Percentiles rank a stretch among this genome's conserved stretches.
phyloP scores from a whole-genome alignment of 2,329 filamentous ascomycete species.

The Claviceps lovelessii region DNA sequence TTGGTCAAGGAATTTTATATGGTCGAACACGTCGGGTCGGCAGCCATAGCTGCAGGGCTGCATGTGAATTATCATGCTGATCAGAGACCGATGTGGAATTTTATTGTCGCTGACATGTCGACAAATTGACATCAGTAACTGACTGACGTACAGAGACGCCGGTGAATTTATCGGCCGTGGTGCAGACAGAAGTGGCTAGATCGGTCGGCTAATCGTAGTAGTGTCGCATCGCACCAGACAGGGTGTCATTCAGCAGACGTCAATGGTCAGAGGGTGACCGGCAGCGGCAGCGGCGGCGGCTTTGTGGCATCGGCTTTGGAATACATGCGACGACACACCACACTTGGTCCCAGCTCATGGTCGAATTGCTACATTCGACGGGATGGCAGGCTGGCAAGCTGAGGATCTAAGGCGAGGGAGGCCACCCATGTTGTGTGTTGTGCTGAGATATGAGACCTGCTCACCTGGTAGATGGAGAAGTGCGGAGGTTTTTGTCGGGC shows the following conservation, averaged over 20 bases:
- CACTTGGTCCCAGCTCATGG: background rate
- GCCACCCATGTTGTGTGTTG: background rate
- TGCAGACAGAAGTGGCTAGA: background rate
- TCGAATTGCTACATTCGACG: background rate
- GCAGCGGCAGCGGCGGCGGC: background rate
- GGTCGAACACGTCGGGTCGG: background rate
- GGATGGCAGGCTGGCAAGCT: background rate
- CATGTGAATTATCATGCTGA: background rate
- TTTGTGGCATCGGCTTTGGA: background rate
- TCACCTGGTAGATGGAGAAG: background rate
- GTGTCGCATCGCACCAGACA: background rate
- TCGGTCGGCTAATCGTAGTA: background rate
- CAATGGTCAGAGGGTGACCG: background rate
- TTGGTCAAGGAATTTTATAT: background rate
- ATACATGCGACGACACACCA: background rate
- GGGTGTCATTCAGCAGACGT: background rate
- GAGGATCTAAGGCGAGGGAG: background rate
- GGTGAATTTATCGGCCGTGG: background rate
- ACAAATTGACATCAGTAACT: background rate
- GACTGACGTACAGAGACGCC: background rate
- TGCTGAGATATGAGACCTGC: background rate
- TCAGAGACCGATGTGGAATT: background rate
- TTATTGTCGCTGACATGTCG: background rate
- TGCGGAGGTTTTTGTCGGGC: background rate
- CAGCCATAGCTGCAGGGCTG: background rate